Evolutionary conservation across 2,329 filamentous ascomycete genomes (phyloP).

Genomic region (Colletotrichum sp.): DNA sequence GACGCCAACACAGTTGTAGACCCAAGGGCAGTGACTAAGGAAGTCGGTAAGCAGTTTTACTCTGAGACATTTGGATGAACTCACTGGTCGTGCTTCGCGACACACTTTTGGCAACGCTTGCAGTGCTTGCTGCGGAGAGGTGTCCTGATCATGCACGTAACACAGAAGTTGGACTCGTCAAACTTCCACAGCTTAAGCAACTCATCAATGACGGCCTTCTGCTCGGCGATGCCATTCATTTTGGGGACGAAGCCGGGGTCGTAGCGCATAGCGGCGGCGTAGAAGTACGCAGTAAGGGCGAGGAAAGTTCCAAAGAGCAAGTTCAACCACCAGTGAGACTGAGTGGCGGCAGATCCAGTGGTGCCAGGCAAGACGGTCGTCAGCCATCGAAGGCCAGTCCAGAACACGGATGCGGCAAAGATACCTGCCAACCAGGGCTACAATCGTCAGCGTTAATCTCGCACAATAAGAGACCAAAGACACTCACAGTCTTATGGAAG

Average conservation of each 20-base stretch:
- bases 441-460: constrained; percentile 23
- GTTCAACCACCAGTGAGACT: constrained; percentile 75
- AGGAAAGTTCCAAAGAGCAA: constrained; percentile 72
- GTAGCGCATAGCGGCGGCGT: constrained; percentile 81
- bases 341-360: constrained; percentile 60
- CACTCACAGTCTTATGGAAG: constrained; percentile 83
- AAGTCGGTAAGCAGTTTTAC: neutral
- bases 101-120: constrained; percentile 86
- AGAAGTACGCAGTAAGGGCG: constrained; percentile 81
- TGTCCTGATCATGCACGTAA: constrained; percentile 91
- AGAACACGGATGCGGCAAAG: constrained; percentile 86
- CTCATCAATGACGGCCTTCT: constrained; percentile 88
- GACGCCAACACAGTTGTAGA: constrained; percentile 92
- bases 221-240: constrained; percentile 84
- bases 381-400: constrained; percentile 79
- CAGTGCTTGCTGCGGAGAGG: constrained; percentile 97
- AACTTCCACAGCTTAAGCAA: constrained; percentile 86
- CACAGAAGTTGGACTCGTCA: constrained; percentile 93
- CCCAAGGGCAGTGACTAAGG: constrained; percentile 93
- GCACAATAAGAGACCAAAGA: neutral
- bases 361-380: constrained; percentile 68
- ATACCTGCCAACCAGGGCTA: constrained; percentile 93
- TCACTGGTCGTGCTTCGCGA: constrained; percentile 96
- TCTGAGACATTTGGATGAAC: constrained; percentile 35
- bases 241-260: constrained; percentile 96